Evolutionary conservation across 2,329 filamentous ascomycete species (phyloP).

Genomic region (Fonsecaea monophora): DNA sequence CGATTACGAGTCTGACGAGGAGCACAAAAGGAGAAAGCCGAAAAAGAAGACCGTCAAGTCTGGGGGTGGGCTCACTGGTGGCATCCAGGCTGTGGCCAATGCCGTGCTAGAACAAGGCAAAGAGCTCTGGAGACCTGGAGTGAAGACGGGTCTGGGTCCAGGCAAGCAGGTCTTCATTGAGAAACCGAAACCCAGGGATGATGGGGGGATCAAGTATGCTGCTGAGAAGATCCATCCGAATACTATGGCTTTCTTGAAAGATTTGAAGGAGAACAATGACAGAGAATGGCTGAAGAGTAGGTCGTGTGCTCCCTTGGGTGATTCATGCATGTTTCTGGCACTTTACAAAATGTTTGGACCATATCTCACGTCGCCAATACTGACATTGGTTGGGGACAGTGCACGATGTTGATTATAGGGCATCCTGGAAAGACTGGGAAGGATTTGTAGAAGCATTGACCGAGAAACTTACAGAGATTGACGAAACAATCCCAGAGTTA

Average conservation of each 20-base stretch:
- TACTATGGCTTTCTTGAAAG: conserved; percentile 66
- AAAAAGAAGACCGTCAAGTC: conserved; percentile 23
- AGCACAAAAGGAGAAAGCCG: conserved; percentile 33
- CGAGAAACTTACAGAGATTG: conserved; percentile 71
- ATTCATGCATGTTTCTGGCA: not conserved
- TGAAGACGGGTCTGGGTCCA: conserved; percentile 62
- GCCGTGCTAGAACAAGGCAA: conserved; percentile 48
- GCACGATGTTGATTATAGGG: conserved; percentile 79
- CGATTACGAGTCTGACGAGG: conserved; percentile 44
- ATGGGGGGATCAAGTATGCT: conserved; percentile 64
- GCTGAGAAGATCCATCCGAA: conserved; percentile 68
- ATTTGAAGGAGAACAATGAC: conserved; percentile 67
- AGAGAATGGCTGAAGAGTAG: conserved; percentile 69
- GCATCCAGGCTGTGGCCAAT: conserved; percentile 38
- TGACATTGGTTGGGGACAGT: conserved; percentile 55
- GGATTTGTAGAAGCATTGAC: conserved; percentile 77
- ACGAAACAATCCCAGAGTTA: conserved; percentile 84
- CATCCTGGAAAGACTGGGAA: conserved; percentile 80
- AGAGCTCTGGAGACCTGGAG: conserved; percentile 64
- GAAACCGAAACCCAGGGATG: conserved; percentile 67
- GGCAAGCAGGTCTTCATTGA: conserved; percentile 68
- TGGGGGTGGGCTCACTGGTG: conserved; percentile 31
- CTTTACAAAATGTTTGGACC: not conserved
- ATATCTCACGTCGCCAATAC: not conserved
- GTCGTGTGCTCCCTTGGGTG: conserved; percentile 16